Percentiles rank a stretch among this genome's conserved stretches.
Conservation (phyloP, 805 yeast genomes). For the Naumovozyma baii region DNA sequence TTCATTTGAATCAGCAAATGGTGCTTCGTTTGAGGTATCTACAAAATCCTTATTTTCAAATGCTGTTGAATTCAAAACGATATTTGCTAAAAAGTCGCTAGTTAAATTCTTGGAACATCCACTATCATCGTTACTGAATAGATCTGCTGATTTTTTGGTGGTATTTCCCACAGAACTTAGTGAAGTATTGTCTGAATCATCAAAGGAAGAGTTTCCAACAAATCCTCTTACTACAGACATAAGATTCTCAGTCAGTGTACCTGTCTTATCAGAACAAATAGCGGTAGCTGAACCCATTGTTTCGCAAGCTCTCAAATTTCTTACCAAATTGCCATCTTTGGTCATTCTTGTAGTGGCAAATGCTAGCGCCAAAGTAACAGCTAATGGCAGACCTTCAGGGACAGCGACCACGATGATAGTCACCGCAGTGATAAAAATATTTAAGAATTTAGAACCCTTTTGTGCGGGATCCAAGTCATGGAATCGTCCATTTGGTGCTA, state of each 20-base stretch:
- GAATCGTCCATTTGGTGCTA: constrained; percentile 39
- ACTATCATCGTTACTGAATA: constrained; percentile 4
- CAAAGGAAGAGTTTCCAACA: constrained; percentile 50
- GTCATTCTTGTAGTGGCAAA: constrained; percentile 98
- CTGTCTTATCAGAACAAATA: constrained; percentile 94
- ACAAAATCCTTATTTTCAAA: constrained; percentile 51
- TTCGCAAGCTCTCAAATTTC: constrained; percentile 88
- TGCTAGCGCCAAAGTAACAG: constrained; percentile 92
- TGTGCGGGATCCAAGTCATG: constrained; percentile 46
- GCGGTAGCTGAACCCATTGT: constrained; percentile 99
- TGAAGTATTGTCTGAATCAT: constrained; percentile 33
- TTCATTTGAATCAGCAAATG: constrained; percentile 1
- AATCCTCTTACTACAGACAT: constrained; percentile 84
- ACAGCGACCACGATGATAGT: constrained; percentile 95
- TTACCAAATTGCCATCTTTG: constrained; percentile 89
- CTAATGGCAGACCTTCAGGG: constrained; percentile 98
- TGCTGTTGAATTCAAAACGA: constrained; percentile 78
- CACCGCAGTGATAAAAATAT: constrained; percentile 81
- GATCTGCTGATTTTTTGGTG: constrained; percentile 1
- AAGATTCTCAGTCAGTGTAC: constrained; percentile 86
- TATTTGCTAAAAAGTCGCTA: constrained; percentile 40
- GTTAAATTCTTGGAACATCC: constrained; percentile 11
- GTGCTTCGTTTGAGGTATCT: neutral
- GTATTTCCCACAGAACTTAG: constrained; percentile 2
- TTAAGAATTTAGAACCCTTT: constrained; percentile 77